Conservation (phyloP, 202 grass and related monocot genomes). For the Schoenoplectus tabernaemontani region DNA sequence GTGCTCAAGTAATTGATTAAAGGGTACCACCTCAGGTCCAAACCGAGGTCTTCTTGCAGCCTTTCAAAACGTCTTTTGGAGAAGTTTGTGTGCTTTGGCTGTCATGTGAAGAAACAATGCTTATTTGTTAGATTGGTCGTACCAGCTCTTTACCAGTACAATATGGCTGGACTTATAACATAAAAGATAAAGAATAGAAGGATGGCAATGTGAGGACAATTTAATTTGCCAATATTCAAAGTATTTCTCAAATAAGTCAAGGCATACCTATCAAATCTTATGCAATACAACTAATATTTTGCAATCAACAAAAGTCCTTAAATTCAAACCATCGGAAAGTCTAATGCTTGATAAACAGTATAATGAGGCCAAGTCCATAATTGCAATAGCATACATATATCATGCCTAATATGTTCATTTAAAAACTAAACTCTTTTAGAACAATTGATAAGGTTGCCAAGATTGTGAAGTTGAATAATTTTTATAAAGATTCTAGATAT, state of each 20-base stretch:
- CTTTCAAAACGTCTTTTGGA: conserved; percentile 53
- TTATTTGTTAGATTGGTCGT: not conserved
- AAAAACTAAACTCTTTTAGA: not conserved
- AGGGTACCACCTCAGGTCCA: conserved; percentile 82
- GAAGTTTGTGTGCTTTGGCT: conserved; percentile 72
- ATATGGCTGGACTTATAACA: not conserved
- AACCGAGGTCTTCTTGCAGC: conserved; percentile 74
- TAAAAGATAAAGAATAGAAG: not conserved
- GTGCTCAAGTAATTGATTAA: conserved; percentile 87
- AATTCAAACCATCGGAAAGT: not conserved
- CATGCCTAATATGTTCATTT: not conserved
- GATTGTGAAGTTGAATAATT: not conserved
- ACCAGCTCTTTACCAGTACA: not conserved
- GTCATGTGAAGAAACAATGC: not conserved
- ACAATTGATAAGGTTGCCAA: not conserved
- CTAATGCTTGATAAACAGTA: not conserved
- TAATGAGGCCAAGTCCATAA: not conserved
- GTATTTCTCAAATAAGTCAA: not conserved
- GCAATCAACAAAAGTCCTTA: not conserved
- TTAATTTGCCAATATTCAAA: not conserved
- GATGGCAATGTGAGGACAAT: not conserved
- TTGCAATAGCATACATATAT: not conserved
- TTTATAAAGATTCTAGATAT: not conserved
- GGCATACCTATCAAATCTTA: not conserved
- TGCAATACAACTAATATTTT: not conserved